Base-by-base conservation (phyloP, 169 alveolate species). In the Plasmodium falciparum region DNA sequence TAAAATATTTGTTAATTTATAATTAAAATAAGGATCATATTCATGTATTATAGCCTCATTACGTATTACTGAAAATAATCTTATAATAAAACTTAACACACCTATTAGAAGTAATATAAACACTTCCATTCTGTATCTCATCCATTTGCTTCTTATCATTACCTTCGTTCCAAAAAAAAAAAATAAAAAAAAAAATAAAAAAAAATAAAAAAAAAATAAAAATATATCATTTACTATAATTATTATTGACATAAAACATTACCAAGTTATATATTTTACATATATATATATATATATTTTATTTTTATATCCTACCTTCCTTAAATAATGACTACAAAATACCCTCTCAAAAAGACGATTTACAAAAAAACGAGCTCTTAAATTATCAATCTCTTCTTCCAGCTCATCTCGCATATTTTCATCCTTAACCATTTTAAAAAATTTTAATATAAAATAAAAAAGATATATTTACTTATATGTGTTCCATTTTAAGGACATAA, bases 21-120 rank as follows among this genome's bases (percentile, higher is more conserved):
- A 98, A 91, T 98, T 99, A 94, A 99, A 99, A 98, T 99, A 98
- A 11, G 99, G 99, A 92, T 99, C 99, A 88, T 97, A 99, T 91
- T 99, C 99, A 93, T 99, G 99, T 78, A 99, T 98, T 65, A 98
- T 97, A 6, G 98, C 94, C 92, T 98, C 99, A 90, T 96, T 97
- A 58, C 99, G 95, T 63, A 98, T 98, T 11, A 97, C 99, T 13
- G 99, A 97, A 94, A 98, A 98, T 11, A 97, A 97, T 66, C 99
- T 97, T 26, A 97, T 96, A 62, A 96, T 91, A 88, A 98, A 94
- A 83, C 97, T 88, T 63, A 93, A 74, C 22, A 94, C 8, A 88
- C 96, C 91, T 58, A 89, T 80, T 43, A 93, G 50, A 8, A 89
- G 59, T 17, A 93, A 66, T 7, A 88, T 75, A 43, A 71, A 49